Percentiles rank a stretch among this genome's conserved stretches.
These are phyloP conservation scores for Citrullus amarus DNA, from an alignment of 306 rosid species.

Conservation along the genomic window DNA sequence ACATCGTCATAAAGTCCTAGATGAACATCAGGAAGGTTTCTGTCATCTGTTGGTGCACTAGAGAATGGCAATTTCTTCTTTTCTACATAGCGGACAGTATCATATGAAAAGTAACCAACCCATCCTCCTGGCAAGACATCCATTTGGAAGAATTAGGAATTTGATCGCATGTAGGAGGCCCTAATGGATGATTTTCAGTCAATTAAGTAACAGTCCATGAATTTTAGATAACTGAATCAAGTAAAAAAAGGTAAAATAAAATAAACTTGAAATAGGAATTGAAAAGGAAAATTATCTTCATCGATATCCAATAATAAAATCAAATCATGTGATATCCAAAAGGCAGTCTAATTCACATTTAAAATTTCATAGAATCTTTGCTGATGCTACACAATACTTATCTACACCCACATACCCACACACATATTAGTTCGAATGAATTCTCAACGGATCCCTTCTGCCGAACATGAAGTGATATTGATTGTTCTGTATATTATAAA, in stretches of 20 bases:
- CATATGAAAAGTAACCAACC: constrained; percentile 96
- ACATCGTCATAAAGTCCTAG: constrained; percentile 87
- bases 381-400: neutral
- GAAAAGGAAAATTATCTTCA: too few relatives aligned
- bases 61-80: constrained; percentile 84
- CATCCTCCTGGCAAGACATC: constrained; percentile 55
- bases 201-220: neutral
- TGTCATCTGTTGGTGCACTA: constrained; percentile 73
- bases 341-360: neutral
- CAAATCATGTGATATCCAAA: neutral
- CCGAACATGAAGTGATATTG: neutral
- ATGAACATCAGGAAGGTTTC: constrained; percentile 90
- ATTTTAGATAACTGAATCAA: neutral
- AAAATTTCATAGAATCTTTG: too few relatives aligned
- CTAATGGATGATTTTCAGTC: neutral
- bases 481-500: neutral
- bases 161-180: neutral
- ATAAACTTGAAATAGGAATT: neutral
- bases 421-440: neutral
- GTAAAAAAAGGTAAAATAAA: neutral
- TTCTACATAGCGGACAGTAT: constrained; percentile 91
- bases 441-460: neutral
- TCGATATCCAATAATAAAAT: neutral
- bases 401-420: neutral
- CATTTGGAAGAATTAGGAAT: neutral